phyloP scores from a whole-genome alignment of 1,284 basidiomycete species.

The Salmacisia buchloeana region DNA sequence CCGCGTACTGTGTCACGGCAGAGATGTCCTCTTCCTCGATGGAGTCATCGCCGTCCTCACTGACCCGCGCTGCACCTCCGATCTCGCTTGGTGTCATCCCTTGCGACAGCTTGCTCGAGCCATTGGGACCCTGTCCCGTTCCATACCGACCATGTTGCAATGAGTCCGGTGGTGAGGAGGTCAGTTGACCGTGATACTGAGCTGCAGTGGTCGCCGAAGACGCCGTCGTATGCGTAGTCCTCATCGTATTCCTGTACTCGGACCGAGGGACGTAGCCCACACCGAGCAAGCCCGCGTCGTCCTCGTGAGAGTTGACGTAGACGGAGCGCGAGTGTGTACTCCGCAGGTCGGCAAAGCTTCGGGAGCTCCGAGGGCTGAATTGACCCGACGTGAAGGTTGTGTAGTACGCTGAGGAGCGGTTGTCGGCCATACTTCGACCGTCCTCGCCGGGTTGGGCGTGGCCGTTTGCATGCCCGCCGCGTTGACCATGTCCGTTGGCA shows the following conservation, averaged over 20 bases:
- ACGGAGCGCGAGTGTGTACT: constrained; percentile 7
- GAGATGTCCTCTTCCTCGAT: no score
- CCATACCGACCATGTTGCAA: not conserved
- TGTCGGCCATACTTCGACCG: not conserved
- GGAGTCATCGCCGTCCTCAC: no score
- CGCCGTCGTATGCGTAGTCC: constrained; percentile 5
- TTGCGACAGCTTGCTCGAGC: no score
- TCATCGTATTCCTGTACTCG: constrained; percentile 7
- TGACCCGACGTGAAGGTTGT: constrained; percentile 14
- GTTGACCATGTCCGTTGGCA: no score
- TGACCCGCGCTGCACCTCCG: not conserved
- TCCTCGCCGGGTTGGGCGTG: not conserved
- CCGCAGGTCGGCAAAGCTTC: constrained; percentile 19
- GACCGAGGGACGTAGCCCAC: not conserved
- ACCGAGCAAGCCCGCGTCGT: not conserved
- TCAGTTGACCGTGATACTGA: constrained; percentile 23
- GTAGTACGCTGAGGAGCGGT: constrained; percentile 13
- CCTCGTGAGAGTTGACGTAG: constrained; percentile 3
- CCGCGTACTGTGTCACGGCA: no score
- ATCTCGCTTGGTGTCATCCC: no score
- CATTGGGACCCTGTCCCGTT: no score
- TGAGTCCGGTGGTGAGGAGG: constrained; percentile 29
- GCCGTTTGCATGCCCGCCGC: no score
- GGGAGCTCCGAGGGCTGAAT: constrained; percentile 15
- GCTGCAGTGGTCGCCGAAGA: constrained; percentile 12